Base-by-base conservation (phyloP, 192 early-diverging fungal species). In the Backusella westeae region DNA sequence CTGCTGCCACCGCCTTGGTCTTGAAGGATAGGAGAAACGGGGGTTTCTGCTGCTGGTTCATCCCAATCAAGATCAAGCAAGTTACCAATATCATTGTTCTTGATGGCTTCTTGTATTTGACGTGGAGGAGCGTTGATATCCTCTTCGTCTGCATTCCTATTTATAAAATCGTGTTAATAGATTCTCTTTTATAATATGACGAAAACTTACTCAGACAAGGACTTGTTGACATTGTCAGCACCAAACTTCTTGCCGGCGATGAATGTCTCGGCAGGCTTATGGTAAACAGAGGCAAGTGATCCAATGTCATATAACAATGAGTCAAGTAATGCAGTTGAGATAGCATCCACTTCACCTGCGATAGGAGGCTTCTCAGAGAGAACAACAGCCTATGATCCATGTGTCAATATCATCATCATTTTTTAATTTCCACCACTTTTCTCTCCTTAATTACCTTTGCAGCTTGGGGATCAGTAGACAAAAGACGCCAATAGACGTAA, bases 401-500 rank as follows among this genome's bases (percentile, higher is more conserved):
- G 53, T 41, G 66, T 39, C 78, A 79, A 75, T 66, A 80, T 49
- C 23, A 49, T 49, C 19, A 66, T 32, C 26, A 77, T 56, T 77
- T 12, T 34, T 29, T 10, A 9, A 66, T 32, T 46, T 34, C 42
- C 15, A n/a, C 14, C 17, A 15, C 36, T 26, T 74, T n/a, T 66
- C 41, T 63, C 41, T 63, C 21, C 65, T 35, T 70, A 7, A 34
- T 75, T 77, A 91, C 90, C 87, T 97, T 96, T 17, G 97, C 97
- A 6, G 95, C 93, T 75, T 95, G 90, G 7, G 98, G 98, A 82
- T 96, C 93, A 21, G 96, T 94, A 4, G 95, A 96, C 3, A 99
- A 85, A 73, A 99, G 85, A 71, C 98, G 88, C 98, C 98, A 99
- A 86, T 99, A 99, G 44, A 99, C 87, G 78, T 96, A 99, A 6